These are phyloP conservation scores for Tetrastigma voinierianum DNA, from an alignment of 164 flowering plant species.

Conservation along the genomic window DNA sequence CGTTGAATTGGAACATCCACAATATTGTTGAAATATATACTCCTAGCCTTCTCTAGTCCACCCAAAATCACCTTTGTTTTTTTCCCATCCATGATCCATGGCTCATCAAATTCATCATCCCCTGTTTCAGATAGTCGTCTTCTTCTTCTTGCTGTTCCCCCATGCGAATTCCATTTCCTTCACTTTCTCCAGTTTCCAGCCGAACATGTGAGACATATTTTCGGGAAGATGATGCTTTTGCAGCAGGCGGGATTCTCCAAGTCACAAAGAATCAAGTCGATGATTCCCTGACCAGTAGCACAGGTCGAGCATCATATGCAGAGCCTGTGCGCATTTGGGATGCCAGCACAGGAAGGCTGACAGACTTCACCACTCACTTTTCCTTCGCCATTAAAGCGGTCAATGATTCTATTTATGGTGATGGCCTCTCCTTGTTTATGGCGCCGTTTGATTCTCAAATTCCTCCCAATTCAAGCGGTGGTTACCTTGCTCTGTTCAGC, in stretches of 20 bases:
- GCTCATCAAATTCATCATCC: background rate
- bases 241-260: constrained; percentile 6
- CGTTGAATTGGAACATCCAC: background rate
- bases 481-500: constrained; percentile 16
- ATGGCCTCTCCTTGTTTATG: constrained; percentile 21
- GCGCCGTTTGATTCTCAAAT: constrained; percentile 8
- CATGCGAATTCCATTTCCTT: constrained; percentile 18
- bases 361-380: constrained; percentile 19
- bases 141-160: constrained; percentile 7
- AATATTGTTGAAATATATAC: constrained; percentile 6
- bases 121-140: background rate
- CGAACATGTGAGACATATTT: constrained; percentile 13
- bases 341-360: constrained; percentile 3
- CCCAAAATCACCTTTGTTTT: background rate
- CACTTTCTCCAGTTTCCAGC: constrained; percentile 21
- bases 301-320: constrained; percentile 22
- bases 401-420: constrained; percentile 2
- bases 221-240: constrained; percentile 22
- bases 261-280: constrained; percentile 17
- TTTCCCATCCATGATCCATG: constrained; percentile 1
- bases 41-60: background rate
- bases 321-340: constrained; percentile 31
- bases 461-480: constrained; percentile 6
- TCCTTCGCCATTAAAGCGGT: constrained; percentile 5
- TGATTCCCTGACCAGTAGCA: constrained; percentile 11